phyloP scores from a whole-genome alignment of 1,284 basidiomycete species.

The Cutaneotrichosporon sp. region DNA sequence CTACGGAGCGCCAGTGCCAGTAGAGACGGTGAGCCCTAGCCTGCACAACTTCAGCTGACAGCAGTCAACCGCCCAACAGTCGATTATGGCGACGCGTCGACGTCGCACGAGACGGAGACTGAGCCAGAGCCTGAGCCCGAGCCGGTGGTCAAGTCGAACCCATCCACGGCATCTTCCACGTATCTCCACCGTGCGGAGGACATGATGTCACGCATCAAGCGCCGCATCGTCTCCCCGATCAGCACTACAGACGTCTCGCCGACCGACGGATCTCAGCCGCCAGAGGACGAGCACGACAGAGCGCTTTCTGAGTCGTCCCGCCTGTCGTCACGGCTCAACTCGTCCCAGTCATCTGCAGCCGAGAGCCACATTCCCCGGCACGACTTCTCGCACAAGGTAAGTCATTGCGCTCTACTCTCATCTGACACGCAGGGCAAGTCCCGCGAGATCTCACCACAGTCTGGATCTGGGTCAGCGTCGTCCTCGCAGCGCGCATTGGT shows the following conservation, averaged over 20 bases:
- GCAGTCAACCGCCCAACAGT: slow-evolving; percentile 21
- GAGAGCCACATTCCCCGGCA: slow-evolving; percentile 2
- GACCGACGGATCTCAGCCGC: background rate
- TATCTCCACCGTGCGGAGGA: slow-evolving; percentile 69
- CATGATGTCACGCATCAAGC: slow-evolving; percentile 76
- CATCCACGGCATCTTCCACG: slow-evolving; percentile 48
- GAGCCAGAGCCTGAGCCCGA: slow-evolving; percentile 1
- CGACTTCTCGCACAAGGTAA: background rate
- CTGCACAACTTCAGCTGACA: background rate
- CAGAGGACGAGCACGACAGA: slow-evolving; percentile 3
- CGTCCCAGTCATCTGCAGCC: slow-evolving; percentile 14
- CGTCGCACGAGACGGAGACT: too few species aligned
- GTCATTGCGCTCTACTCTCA: background rate
- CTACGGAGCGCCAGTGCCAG: background rate
- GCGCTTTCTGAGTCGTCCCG: slow-evolving; percentile 42
- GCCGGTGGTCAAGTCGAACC: slow-evolving; percentile 33
- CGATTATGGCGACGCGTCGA: slow-evolving; percentile 17
- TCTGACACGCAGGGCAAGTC: background rate
- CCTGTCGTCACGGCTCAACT: slow-evolving; percentile 1
- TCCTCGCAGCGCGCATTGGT: background rate
- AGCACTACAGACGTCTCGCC: slow-evolving; percentile 17
- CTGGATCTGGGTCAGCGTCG: background rate
- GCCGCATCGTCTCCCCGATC: slow-evolving; percentile 36
- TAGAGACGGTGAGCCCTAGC: slow-evolving; percentile 6
- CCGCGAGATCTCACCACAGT: background rate